Evolutionary conservation across 2,329 filamentous ascomycete genomes (phyloP).

Genomic region (Botrytis sinoallii): DNA sequence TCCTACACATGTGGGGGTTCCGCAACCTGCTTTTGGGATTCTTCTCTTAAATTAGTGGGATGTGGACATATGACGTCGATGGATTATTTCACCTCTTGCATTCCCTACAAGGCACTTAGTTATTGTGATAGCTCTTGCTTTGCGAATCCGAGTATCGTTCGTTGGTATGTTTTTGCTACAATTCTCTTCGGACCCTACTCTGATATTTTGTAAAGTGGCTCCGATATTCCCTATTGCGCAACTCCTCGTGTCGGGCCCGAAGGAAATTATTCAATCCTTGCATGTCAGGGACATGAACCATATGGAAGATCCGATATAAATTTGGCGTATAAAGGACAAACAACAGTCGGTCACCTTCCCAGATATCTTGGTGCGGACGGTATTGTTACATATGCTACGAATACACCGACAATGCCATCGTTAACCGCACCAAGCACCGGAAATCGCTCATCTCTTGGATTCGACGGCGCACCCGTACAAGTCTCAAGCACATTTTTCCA

Average conservation of each 20-base stretch:
- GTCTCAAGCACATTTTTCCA: not conserved
- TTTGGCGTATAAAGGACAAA: constrained; percentile 18
- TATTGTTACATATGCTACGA: constrained; percentile 23
- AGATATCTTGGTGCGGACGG: constrained; percentile 22
- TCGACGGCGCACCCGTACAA: not conserved
- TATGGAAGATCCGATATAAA: constrained; percentile 12
- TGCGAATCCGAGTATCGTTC: constrained; percentile 22
- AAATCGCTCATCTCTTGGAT: not conserved
- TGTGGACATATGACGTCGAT: constrained; percentile 23
- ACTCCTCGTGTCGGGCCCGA: constrained; percentile 20
- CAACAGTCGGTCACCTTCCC: constrained; percentile 18
- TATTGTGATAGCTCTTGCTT: constrained; percentile 21
- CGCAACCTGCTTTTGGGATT: constrained; percentile 26
- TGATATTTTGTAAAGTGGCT: constrained; percentile 11
- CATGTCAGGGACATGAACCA: constrained; percentile 18
- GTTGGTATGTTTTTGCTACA: constrained; percentile 16
- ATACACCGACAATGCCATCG: not conserved
- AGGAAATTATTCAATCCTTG: constrained; percentile 21
- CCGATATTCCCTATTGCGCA: constrained; percentile 20
- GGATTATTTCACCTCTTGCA: constrained; percentile 24
- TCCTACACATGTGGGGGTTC: constrained; percentile 23
- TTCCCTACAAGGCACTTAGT: constrained; percentile 19
- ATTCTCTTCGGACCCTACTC: not conserved
- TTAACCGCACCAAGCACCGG: not conserved
- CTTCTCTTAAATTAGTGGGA: constrained; percentile 20